phyloP scores from a whole-genome alignment of 352 stramenopile species.

The Globisporangium middletonii region DNA sequence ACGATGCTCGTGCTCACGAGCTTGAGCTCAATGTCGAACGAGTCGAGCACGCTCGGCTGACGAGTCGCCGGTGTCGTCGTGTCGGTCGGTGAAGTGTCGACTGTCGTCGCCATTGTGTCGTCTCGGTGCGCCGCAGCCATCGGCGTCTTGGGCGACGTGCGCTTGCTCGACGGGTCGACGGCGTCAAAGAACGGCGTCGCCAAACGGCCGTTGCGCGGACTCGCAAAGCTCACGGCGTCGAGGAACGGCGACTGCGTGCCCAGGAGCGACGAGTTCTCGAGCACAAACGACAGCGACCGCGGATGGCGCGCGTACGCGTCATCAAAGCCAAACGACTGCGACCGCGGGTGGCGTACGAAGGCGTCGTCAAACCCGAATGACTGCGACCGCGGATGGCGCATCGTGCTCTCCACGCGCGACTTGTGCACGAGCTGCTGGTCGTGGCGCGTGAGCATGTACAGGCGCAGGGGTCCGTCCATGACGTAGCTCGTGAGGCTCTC shows the following conservation, averaged over 20 bases:
- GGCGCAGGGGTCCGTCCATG: slow-evolving; percentile 44
- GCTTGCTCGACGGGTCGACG: slow-evolving; percentile 27
- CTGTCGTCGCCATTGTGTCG: background rate
- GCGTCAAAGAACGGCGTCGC: slow-evolving; percentile 68
- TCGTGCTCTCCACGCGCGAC: background rate
- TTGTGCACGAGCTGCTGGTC: slow-evolving; percentile 5
- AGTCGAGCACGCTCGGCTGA: slow-evolving; percentile 6
- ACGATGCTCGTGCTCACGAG: slow-evolving; percentile 13
- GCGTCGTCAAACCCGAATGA: slow-evolving; percentile 4
- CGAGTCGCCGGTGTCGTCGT: background rate
- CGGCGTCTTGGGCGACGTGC: background rate
- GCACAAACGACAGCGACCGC: slow-evolving; percentile 14
- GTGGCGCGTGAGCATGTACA: slow-evolving; percentile 22
- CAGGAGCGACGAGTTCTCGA: slow-evolving; percentile 10
- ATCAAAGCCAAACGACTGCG: slow-evolving; percentile 9
- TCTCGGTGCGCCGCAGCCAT: background rate
- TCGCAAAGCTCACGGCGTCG: slow-evolving; percentile 10
- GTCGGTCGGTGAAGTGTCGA: background rate
- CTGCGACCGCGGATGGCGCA: slow-evolving; percentile 7
- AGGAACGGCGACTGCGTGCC: slow-evolving; percentile 10
- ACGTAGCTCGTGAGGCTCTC: slow-evolving; percentile 52
- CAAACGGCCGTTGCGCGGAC: slow-evolving; percentile 11
- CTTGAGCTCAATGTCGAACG: slow-evolving; percentile 24
- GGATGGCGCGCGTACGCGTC: slow-evolving; percentile 7
- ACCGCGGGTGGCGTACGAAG: slow-evolving; percentile 1